Percentiles rank a stretch among this genome's conserved stretches.
Evolutionary conservation across 345 rosid species (phyloP).

Genomic region (Eucalyptus erythrocorys): DNA sequence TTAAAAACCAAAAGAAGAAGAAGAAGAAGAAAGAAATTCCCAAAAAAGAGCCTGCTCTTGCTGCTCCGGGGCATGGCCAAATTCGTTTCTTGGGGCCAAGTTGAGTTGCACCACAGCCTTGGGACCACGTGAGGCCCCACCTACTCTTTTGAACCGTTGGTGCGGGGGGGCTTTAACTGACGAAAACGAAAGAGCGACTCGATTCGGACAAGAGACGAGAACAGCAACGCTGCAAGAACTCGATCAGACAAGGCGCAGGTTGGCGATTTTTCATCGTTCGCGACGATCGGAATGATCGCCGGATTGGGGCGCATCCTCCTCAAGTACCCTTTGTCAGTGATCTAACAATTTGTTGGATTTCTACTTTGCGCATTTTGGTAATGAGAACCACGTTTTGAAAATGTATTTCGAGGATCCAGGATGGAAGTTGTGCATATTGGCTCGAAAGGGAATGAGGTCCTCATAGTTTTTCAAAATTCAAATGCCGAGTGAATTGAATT

Average conservation of each 20-base stretch:
- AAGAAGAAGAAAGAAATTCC: not conserved
- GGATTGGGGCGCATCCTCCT: not conserved
- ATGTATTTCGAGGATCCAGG: not conserved
- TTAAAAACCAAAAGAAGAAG: not conserved
- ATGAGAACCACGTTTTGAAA: not conserved
- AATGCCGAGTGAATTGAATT: not conserved
- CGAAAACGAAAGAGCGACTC: not conserved
- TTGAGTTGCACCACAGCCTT: not conserved
- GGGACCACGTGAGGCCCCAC: not conserved
- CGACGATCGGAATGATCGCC: not conserved
- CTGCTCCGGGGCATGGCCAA: not conserved
- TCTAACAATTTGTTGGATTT: not conserved
- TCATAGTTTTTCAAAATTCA: not conserved
- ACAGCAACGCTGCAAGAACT: not conserved
- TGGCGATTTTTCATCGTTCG: not conserved
- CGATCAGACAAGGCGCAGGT: not conserved
- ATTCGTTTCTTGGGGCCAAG: not conserved
- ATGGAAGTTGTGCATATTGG: not conserved
- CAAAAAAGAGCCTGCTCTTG: not conserved
- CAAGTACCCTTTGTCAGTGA: not conserved
- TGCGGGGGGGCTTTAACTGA: not conserved
- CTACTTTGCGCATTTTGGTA: not conserved
- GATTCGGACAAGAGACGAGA: not conserved
- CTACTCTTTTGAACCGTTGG: not conserved
- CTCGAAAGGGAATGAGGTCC: not conserved